These are phyloP conservation scores for Monosporascus cannonballus DNA, from an alignment of 2,329 filamentous ascomycete species.

Conservation along the genomic window DNA sequence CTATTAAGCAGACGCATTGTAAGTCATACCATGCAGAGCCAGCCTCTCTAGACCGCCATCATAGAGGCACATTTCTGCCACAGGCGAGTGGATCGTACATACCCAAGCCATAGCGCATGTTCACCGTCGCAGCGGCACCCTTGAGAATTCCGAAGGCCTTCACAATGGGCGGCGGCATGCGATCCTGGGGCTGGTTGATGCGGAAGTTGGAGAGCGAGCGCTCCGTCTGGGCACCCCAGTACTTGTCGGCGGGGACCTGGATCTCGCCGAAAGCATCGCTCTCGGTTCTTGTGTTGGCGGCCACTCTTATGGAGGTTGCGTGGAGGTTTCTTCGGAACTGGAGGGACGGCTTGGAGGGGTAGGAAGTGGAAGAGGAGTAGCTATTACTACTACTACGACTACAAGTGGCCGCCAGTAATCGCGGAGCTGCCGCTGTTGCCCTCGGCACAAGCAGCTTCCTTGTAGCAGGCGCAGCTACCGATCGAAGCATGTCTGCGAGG, in stretches of 20 bases:
- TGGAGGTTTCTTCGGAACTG: constrained; percentile 34
- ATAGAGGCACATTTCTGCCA: too few species aligned
- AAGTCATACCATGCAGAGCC: constrained; percentile 7
- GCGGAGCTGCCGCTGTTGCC: constrained; percentile 30
- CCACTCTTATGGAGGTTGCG: constrained; percentile 42
- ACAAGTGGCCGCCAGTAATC: constrained; percentile 29
- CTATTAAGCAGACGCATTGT: constrained; percentile 36
- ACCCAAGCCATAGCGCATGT: constrained; percentile 91
- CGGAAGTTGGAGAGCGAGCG: constrained; percentile 95
- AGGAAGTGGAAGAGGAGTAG: constrained; percentile 15
- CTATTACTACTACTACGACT: background rate
- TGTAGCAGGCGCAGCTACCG: constrained; percentile 27
- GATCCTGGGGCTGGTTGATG: constrained; percentile 98
- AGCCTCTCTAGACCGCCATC: background rate
- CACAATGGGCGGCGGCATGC: constrained; percentile 90
- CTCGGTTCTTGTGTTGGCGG: constrained; percentile 67
- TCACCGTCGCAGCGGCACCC: constrained; percentile 90
- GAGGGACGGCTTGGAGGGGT: constrained; percentile 15
- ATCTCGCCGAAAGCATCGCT: constrained; percentile 98
- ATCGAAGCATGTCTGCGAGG: constrained; percentile 27
- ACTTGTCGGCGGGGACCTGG: constrained; percentile 85
- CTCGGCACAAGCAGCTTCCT: constrained; percentile 19
- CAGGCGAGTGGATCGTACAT: constrained; percentile 22
- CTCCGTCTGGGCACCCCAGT: constrained; percentile 98
- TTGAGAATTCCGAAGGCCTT: constrained; percentile 96